phyloP scores from a whole-genome alignment of 1,284 basidiomycete species.

The Ceratobasidium sp. region DNA sequence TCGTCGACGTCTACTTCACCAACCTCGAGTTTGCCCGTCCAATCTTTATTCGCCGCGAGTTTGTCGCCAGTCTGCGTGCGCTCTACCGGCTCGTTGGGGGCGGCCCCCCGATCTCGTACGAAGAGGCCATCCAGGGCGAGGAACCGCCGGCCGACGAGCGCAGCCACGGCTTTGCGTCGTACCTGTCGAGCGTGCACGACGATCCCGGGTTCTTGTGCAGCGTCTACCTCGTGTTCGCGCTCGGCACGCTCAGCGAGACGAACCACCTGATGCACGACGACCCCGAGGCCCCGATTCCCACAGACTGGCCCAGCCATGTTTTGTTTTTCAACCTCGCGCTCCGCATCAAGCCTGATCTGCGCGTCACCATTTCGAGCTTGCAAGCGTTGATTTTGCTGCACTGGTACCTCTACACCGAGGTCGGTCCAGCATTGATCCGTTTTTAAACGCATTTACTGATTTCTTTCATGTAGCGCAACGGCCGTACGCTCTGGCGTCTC shows the following conservation, averaged over 20 bases:
- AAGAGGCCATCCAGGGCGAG: slow-evolving; percentile 33
- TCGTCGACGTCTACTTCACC: slow-evolving; percentile 75
- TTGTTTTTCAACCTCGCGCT: slow-evolving; percentile 83
- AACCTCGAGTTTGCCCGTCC: slow-evolving; percentile 81
- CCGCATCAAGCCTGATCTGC: slow-evolving; percentile 77
- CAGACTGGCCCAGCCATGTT: slow-evolving; percentile 79
- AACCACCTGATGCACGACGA: slow-evolving; percentile 62
- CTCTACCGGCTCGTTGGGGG: slow-evolving; percentile 60
- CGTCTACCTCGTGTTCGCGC: slow-evolving; percentile 76
- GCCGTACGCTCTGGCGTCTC: slow-evolving; percentile 82
- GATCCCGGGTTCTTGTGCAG: slow-evolving; percentile 81
- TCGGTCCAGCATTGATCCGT: slow-evolving; percentile 52
- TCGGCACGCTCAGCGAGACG: slow-evolving; percentile 81
- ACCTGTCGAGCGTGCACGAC: slow-evolving; percentile 52
- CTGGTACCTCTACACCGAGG: slow-evolving; percentile 88
- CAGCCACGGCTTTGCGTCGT: slow-evolving; percentile 31
- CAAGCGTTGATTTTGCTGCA: slow-evolving; percentile 83
- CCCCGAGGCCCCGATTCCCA: slow-evolving; percentile 28
- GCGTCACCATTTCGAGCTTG: slow-evolving; percentile 79
- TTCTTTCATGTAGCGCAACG: slow-evolving; percentile 70
- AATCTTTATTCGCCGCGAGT: slow-evolving; percentile 71
- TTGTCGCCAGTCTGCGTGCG: slow-evolving; percentile 67
- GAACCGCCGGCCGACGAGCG: slow-evolving; percentile 35
- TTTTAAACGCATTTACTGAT: slow-evolving; percentile 38
- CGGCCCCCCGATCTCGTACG: slow-evolving; percentile 36